Evolutionary conservation across 2,329 filamentous ascomycete species (phyloP), one percentile per base, ranked within the genome.

Genomic region (Fusarium kyushuense): DNA sequence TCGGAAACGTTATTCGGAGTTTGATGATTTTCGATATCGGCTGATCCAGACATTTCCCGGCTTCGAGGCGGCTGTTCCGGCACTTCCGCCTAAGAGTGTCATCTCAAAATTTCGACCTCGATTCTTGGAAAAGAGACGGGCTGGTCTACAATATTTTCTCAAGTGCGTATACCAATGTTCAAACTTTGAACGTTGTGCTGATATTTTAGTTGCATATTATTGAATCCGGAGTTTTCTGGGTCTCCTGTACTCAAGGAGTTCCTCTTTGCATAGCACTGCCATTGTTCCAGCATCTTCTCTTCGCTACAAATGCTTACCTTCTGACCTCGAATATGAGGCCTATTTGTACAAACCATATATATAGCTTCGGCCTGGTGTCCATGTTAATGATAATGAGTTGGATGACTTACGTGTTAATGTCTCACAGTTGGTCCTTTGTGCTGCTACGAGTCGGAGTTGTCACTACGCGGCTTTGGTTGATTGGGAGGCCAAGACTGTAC

Each of bases 161-260:
- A 97, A 97, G 94, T 97, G 82, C 63, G 91, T 43, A 33, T 38
- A 41, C 29, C 7, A 8, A 29, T 23, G 16, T 17, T 16, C 12
- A 30, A n/a, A 8, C 14, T 23, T 14, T 13, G 13, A 33, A 23
- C 32, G 35, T 21, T 52, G 47, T 63, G 30, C 73, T 71, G 19
- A 76, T 52, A 16, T 21, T 49, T 11, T 75, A 97, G 93, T 76
- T 97, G 94, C 80, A 90, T 97, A 64, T 81, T 98, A 69, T 82
- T 97, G 30, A 97, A 97, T 78, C 95, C 95, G 0, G 94, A 97
- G 78, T 97, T 97, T 76, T 92, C 94, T 33, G 92, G 92, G 13
- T 96, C 93, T n/a, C 92, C 94, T 0, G 89, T 97, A 3, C 84
- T 97, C 42, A 97, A 96, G 76, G 93, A 97, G 59, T 97, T 97